Evolutionary conservation across 2,329 filamentous ascomycete genomes (phyloP), one percentile per base, ranked within the genome.

Genomic region (Orbilia blumenaviensis): DNA sequence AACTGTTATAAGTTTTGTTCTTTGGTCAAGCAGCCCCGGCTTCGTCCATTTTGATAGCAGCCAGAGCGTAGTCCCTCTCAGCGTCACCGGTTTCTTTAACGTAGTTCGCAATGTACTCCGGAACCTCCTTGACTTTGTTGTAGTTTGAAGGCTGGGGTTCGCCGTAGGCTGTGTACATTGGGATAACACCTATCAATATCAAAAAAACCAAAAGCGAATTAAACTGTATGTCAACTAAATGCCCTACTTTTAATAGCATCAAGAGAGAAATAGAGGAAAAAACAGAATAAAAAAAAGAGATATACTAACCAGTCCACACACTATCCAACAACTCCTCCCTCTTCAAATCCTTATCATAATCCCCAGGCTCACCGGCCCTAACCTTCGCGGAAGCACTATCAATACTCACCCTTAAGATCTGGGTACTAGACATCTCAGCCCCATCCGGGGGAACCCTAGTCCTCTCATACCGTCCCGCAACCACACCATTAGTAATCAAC

Each of bases 321-420:
- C 82, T 84, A 29, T 83, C 82, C 2, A 84, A 84, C 21, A 89
- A 80, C 23, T 86, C 85, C 25, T 83, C 82, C 38, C 84, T 83
- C 73, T 84, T 83, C 79, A 84, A 78, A 81, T 90, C 88, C 79
- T 87, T 86, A 77, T 84, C 85, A 72, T 89, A 87, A 80, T 89
- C 87, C n/a, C 85, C 85, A 0, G 91, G 89, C 41, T 85, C 85
- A 0, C 91, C 92, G 23, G 86, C 85, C 6, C 91, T 86, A 44
- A 91, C 85, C 86, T 96, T 96, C 27, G 89, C 91, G 80, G 90
- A 93, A 3, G 91, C 93, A 58, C 88, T 88, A 14, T 87, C 85
- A 74, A 96, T 87, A 54, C 83, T 85, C 9, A 96, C 88, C 78
- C 86, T 89, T 68, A 96, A 83, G 42, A 96, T 89, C 46, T 88